phyloP scores from a whole-genome alignment of 2,329 filamentous ascomycete genomes.

The Penicillium fuscoglaucum region DNA sequence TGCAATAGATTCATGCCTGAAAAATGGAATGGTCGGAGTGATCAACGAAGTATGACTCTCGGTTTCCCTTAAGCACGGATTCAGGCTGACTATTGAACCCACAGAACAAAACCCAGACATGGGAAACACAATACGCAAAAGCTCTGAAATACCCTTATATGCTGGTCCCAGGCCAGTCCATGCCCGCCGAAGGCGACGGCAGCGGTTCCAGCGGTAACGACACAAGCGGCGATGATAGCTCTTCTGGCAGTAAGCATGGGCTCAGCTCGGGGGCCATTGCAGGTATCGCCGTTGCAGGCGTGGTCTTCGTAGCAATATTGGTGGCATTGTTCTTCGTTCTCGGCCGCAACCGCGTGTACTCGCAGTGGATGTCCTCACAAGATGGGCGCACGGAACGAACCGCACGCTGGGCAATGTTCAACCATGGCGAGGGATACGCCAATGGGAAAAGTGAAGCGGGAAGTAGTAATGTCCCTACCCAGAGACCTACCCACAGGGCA shows the following conservation, averaged over 20 bases:
- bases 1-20: slow-evolving; percentile 64
- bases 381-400: slow-evolving; percentile 36
- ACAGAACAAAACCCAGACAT: slow-evolving; percentile 51
- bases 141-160: slow-evolving; percentile 54
- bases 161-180: slow-evolving; percentile 57
- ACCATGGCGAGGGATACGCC: slow-evolving; percentile 10
- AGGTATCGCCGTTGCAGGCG: slow-evolving; percentile 58
- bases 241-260: slow-evolving; percentile 1
- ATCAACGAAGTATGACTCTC: slow-evolving; percentile 63
- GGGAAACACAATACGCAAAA: slow-evolving; percentile 50
- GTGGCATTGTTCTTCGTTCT: slow-evolving; percentile 44
- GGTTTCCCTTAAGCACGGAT: not conserved
- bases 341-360: slow-evolving; percentile 38
- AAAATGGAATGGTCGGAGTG: slow-evolving; percentile 70
- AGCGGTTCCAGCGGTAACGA: slow-evolving; percentile 3
- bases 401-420: slow-evolving; percentile 35
- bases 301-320: slow-evolving; percentile 50
- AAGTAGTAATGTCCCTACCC: slow-evolving; percentile 7
- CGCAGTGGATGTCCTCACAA: slow-evolving; percentile 36
- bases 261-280: slow-evolving; percentile 56
- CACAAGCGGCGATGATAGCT: not conserved
- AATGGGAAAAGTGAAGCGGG: slow-evolving; percentile 22
- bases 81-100: slow-evolving; percentile 8
- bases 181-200: slow-evolving; percentile 55
- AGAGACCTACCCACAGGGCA: slow-evolving; percentile 1